These are phyloP conservation scores for Podospora tetraspora DNA, from an alignment of 495 filamentous ascomycete species.

Conservation along the genomic window DNA sequence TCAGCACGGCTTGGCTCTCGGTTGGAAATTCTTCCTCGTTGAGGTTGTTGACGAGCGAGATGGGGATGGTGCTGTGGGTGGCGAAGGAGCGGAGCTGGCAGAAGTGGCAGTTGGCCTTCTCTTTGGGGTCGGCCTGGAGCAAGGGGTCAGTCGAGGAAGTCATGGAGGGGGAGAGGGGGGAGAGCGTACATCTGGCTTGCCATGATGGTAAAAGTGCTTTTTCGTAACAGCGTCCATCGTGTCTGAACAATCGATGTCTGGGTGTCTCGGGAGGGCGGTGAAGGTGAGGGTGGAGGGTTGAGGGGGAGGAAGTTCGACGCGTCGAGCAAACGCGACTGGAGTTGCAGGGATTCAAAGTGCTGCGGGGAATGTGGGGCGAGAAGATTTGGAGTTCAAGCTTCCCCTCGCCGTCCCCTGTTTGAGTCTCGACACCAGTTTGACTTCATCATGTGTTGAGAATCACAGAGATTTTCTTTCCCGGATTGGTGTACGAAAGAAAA, in stretches of 20 bases:
- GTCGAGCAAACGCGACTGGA: slow-evolving; percentile 1
- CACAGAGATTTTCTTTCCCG: too few species aligned
- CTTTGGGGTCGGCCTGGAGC: slow-evolving; percentile 23
- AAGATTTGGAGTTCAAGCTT: not conserved
- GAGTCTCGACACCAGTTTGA: not conserved
- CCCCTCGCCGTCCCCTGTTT: not conserved
- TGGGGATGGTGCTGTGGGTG: slow-evolving; percentile 34
- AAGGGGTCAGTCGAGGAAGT: not conserved
- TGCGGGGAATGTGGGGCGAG: not conserved
- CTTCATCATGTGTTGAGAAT: too few species aligned
- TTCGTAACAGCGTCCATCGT: slow-evolving; percentile 36
- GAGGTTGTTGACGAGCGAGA: slow-evolving; percentile 46
- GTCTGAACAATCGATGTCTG: not conserved
- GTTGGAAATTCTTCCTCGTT: slow-evolving; percentile 17
- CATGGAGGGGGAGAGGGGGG: not conserved
- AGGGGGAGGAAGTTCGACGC: not conserved
- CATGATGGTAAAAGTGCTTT: slow-evolving; percentile 41
- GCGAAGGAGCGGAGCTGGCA: slow-evolving; percentile 48
- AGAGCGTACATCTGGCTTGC: slow-evolving; percentile 28
- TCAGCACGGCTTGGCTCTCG: slow-evolving; percentile 23
- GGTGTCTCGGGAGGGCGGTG: not conserved
- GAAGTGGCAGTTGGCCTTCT: slow-evolving; percentile 40
- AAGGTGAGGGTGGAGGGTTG: not conserved
- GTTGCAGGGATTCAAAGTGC: slow-evolving; percentile 6
- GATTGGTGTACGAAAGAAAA: too few species aligned